Conservation (phyloP, 345 rosid genomes). For the Theobroma cacao region DNA sequence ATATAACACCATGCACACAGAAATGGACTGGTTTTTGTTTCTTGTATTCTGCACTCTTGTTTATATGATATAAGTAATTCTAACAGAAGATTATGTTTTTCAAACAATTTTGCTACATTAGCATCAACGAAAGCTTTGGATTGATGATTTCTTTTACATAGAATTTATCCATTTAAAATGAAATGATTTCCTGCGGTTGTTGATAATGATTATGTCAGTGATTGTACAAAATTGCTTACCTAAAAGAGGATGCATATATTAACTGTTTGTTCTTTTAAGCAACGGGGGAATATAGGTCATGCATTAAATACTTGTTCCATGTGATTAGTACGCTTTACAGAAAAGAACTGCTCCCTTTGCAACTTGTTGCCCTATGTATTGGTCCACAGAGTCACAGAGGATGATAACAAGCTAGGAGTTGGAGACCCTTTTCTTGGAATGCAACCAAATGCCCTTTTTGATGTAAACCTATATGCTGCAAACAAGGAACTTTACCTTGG, state of each 20-base stretch:
- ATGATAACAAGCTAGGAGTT: slow-evolving; percentile 53
- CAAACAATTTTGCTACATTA: neutral
- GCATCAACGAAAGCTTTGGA: neutral
- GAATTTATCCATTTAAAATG: neutral
- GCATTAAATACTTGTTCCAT: neutral
- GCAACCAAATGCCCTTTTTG: slow-evolving; percentile 24
- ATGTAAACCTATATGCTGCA: slow-evolving; percentile 47
- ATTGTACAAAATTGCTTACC: neutral
- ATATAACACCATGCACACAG: too few species aligned
- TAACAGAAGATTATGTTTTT: too few species aligned
- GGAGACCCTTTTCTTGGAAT: slow-evolving; percentile 37
- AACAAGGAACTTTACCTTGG: slow-evolving; percentile 60
- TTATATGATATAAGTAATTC: too few species aligned
- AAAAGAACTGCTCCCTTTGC: slow-evolving; percentile 22
- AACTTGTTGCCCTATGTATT: slow-evolving; percentile 15
- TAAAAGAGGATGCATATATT: neutral
- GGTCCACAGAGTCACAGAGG: slow-evolving; percentile 51
- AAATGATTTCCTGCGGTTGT: neutral
- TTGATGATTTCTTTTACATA: neutral
- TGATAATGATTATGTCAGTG: neutral
- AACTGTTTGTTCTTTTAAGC: neutral
- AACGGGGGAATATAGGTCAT: neutral
- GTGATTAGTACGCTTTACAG: slow-evolving; percentile 7
- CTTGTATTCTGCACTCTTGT: too few species aligned
- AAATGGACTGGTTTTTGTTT: too few species aligned